Percentiles rank a stretch among this genome's conserved stretches.
Evolutionary conservation across 805 yeast species (phyloP).

Genomic region (Ogataea paraovalis): DNA sequence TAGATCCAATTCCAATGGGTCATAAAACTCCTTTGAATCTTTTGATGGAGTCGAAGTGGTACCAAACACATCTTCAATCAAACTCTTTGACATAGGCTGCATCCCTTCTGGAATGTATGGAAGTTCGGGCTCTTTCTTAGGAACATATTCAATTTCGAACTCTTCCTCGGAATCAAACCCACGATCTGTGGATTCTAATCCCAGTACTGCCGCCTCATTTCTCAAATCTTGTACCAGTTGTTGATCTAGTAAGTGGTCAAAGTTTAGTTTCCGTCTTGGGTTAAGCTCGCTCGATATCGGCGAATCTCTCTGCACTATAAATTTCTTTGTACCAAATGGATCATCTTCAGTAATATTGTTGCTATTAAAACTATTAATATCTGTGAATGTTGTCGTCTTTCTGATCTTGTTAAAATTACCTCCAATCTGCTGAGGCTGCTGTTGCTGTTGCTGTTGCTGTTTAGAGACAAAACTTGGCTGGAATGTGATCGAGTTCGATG

Average conservation of each 20-base stretch:
- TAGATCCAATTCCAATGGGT: conserved; percentile 24
- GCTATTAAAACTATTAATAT: conserved; percentile 2
- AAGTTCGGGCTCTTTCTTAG: conserved; percentile 35
- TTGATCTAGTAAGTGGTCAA: conserved; percentile 2
- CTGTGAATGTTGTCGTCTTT: conserved; percentile 15
- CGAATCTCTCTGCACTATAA: conserved; percentile 32
- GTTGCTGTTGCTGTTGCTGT: conserved; percentile 3
- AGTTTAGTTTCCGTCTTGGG: conserved; percentile 18
- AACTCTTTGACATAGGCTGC: conserved; percentile 34
- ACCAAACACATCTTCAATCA: conserved; percentile 27
- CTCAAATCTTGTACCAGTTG: conserved; percentile 7
- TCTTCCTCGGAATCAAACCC: conserved; percentile 32
- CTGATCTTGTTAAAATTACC: conserved; percentile 21
- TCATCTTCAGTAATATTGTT: conserved; percentile 6
- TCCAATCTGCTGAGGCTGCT: conserved; percentile 1
- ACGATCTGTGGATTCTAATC: no score
- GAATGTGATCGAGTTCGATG: conserved; percentile 20
- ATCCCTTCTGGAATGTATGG: conserved; percentile 43
- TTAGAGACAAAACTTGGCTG: conserved; percentile 6
- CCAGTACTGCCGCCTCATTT: conserved; percentile 5
- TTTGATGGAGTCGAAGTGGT: conserved; percentile 5
- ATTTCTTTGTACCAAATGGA: conserved; percentile 22
- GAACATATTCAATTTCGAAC: conserved; percentile 51
- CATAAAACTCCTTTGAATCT: conserved; percentile 11
- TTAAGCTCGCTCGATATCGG: conserved; percentile 15